Conservation (phyloP, 2,329 filamentous ascomycete species). For the Teratosphaeria pseudoeucalypti region DNA sequence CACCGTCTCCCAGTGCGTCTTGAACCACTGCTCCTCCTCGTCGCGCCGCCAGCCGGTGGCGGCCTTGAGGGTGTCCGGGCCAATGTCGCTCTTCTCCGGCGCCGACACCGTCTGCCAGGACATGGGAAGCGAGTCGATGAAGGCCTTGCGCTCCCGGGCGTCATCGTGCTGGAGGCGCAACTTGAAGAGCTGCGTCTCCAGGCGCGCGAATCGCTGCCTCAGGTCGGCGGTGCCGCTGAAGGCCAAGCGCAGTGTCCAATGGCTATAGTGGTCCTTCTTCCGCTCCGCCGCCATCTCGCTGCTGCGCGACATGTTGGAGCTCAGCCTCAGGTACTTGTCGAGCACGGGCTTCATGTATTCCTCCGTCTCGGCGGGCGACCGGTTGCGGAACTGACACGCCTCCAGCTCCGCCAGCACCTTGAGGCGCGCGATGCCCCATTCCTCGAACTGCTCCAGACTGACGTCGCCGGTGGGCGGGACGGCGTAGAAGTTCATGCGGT, state of each 20-base stretch:
- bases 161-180: conserved; percentile 73
- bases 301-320: conserved; percentile 58
- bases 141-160: conserved; percentile 58
- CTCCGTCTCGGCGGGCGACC: conserved; percentile 68
- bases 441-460: conserved; percentile 92
- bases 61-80: conserved; percentile 52
- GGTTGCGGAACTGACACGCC: conserved; percentile 91
- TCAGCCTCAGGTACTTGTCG: conserved; percentile 75
- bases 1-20: conserved; percentile 90
- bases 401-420: conserved; percentile 83
- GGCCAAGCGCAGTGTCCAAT: conserved; percentile 89
- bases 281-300: conserved; percentile 56
- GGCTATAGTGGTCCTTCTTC: conserved; percentile 93
- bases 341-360: conserved; percentile 76
- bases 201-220: conserved; percentile 70
- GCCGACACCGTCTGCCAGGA: conserved; percentile 76
- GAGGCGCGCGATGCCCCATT: conserved; percentile 92
- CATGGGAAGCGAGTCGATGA: conserved; percentile 66
- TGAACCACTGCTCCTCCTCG: conserved; percentile 87
- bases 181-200: conserved; percentile 83
- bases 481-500: conserved; percentile 86
- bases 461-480: conserved; percentile 86
- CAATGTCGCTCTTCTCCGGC: conserved; percentile 62
- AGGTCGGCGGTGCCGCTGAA: conserved; percentile 89
- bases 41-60: conserved; percentile 39